A percentile compares a stretch with the other conserved stretches of the same genome.
Conservation (phyloP, 176 grass and related monocot species). For the Eleusine coracana region DNA sequence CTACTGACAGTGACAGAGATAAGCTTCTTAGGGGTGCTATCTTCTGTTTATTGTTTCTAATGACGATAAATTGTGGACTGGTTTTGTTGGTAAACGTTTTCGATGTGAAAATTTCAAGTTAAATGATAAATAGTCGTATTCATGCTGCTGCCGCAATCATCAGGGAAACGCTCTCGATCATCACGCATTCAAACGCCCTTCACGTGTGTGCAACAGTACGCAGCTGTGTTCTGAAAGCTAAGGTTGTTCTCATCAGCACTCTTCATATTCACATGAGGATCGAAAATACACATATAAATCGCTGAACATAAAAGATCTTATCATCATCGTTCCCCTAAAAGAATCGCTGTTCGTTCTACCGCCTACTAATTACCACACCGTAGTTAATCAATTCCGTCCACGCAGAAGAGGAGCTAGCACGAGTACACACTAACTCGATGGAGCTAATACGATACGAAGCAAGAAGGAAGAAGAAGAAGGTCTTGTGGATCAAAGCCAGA, state of each 20-base stretch:
- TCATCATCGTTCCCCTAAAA: constrained; percentile 21
- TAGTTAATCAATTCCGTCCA: constrained; percentile 26
- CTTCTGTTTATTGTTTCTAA: not conserved
- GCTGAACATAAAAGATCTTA: not conserved
- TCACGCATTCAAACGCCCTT: not conserved
- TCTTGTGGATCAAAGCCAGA: constrained; percentile 62
- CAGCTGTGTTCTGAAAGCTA: not conserved
- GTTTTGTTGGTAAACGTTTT: not conserved
- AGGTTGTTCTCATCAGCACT: constrained; percentile 10
- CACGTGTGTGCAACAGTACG: not conserved
- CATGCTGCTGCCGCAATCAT: not conserved
- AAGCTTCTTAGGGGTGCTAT: not conserved
- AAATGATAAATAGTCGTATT: not conserved
- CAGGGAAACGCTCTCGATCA: not conserved
- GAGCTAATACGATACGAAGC: too few species aligned
- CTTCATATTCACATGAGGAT: constrained; percentile 45
- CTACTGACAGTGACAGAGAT: not conserved
- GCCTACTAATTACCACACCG: constrained; percentile 14
- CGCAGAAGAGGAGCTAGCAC: too few species aligned
- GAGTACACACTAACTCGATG: too few species aligned
- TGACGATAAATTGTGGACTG: too few species aligned
- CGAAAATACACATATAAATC: constrained; percentile 9
- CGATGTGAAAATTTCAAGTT: too few species aligned
- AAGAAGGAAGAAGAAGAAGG: not conserved
- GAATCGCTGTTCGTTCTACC: constrained; percentile 23